Conservation (phyloP, 2,329 filamentous ascomycete genomes). For the Aspergillus uvarum region DNA sequence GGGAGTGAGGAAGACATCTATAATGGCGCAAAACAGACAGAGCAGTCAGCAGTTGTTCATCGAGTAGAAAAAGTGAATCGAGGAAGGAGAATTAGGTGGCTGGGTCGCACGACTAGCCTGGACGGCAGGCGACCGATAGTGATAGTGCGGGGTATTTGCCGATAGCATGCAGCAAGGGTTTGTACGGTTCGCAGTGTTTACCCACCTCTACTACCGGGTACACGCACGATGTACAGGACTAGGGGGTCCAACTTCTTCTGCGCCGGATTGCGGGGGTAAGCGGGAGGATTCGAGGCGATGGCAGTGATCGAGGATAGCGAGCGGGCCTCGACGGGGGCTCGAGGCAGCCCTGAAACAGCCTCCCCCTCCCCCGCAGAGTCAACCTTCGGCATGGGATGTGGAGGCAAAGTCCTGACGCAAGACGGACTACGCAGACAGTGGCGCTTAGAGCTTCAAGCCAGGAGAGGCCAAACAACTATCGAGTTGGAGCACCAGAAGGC, state of each 20-base stretch:
- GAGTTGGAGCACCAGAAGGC: not conserved
- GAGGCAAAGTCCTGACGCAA: not conserved
- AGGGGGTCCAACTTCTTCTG: conserved; percentile 69
- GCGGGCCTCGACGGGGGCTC: conserved; percentile 66
- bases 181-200: not conserved
- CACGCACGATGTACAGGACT: conserved; percentile 85
- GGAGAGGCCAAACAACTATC: not conserved
- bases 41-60: conserved; percentile 13
- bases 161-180: not conserved
- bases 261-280: conserved; percentile 76
- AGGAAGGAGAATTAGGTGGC: not conserved
- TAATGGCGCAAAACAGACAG: conserved; percentile 2
- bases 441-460: not conserved
- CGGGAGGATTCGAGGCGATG: conserved; percentile 81
- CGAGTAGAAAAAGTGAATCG: not conserved
- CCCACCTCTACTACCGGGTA: conserved; percentile 83
- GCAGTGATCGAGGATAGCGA: conserved; percentile 78
- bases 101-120: not conserved
- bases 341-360: conserved; percentile 26
- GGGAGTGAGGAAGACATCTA: conserved; percentile 89
- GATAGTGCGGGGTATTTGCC: conserved; percentile 9
- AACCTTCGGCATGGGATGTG: conserved; percentile 23
- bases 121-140: not conserved
- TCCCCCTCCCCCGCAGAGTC: conserved; percentile 28
- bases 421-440: not conserved